Base-by-base conservation (phyloP, 1,284 basidiomycete species). In the Porogramme epimiltina region DNA sequence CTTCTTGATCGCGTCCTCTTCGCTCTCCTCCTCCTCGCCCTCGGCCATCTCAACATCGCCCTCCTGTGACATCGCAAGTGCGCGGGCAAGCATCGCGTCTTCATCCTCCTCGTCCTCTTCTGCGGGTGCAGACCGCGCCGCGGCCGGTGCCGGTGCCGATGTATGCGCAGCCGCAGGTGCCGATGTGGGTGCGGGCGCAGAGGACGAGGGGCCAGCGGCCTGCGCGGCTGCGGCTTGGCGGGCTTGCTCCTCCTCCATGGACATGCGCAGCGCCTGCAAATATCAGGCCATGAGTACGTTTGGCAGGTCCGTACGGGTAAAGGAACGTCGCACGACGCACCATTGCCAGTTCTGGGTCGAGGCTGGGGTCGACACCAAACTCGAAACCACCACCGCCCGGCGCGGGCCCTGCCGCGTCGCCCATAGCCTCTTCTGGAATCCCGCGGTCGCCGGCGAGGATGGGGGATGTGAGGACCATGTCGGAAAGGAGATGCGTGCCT, bases 331-430 rank as follows among this genome's bases (percentile, higher is more conserved):
- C 23, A 24, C 22, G 24, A 70, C 73, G 53, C 55, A 94, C 95
- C 95, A 98, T 95, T 2, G 97, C 97, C 49, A 99, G 78, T 68
- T 99, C 96, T 0, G 97, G 97, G 70, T 98, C 96, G 61, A 97
- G 79, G 65, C 85, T 93, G 2, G 96, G 95, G 70, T 99, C 96
- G 16, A 99, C 87, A 42, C 92, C 94, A 62, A 94, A 94, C 62
- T 94, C 93, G 63, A 89, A 95, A 56, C 82, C 81, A 51, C 79
- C 83, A 22, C 73, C 78, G 37, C 45, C 45, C 18, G 45, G 24
- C 22, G 45, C 25, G 4, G 77, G 77, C 23, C 76, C 75, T 15
- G 72, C 73, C 19, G 76, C 77, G n/a, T 75, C 75, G 15, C 76
- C 81, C 61, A 81, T 80, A 5, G 82, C 75, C 49, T 84, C 84